These are phyloP conservation scores for Phascolomyces articulosus DNA, from an alignment of 371 early-diverging fungal genomes.

Conservation along the genomic window DNA sequence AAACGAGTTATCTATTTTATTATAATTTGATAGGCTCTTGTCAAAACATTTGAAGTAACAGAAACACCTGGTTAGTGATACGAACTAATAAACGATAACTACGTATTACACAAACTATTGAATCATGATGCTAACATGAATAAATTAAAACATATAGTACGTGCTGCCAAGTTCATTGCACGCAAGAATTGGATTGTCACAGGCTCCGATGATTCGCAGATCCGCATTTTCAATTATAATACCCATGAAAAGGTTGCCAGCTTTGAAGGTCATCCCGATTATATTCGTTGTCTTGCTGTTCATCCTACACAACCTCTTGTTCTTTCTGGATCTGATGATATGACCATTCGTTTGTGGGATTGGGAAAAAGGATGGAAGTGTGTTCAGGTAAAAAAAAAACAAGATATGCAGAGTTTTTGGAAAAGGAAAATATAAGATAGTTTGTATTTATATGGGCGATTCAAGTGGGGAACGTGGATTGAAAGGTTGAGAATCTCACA, in stretches of 20 bases:
- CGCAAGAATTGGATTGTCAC: conserved; percentile 97
- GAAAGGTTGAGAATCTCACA: no score
- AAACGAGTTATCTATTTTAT: no score
- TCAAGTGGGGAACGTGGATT: no score
- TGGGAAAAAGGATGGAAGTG: conserved; percentile 99
- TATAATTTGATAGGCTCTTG: conserved; percentile 68
- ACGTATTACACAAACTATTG: not conserved
- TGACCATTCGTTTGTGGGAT: conserved; percentile 98
- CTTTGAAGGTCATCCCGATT: conserved; percentile 99
- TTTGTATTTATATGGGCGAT: no score
- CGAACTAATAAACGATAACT: not conserved
- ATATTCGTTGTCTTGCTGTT: conserved; percentile 96
- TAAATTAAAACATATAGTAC: conserved; percentile 59
- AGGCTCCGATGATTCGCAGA: conserved; percentile 98
- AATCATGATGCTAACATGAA: not conserved
- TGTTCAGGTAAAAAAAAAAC: conserved; percentile 64
- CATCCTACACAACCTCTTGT: conserved; percentile 95
- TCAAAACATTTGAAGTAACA: conserved; percentile 96
- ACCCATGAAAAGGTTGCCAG: conserved; percentile 95
- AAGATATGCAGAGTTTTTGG: no score
- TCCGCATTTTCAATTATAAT: conserved; percentile 99
- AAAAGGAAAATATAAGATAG: no score
- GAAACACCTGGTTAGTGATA: conserved; percentile 74
- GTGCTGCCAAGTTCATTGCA: conserved; percentile 95
- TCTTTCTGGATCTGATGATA: conserved; percentile 97